Evolutionary conservation across 495 filamentous ascomycete species (phyloP).

Genomic region (Penicillium daleae): DNA sequence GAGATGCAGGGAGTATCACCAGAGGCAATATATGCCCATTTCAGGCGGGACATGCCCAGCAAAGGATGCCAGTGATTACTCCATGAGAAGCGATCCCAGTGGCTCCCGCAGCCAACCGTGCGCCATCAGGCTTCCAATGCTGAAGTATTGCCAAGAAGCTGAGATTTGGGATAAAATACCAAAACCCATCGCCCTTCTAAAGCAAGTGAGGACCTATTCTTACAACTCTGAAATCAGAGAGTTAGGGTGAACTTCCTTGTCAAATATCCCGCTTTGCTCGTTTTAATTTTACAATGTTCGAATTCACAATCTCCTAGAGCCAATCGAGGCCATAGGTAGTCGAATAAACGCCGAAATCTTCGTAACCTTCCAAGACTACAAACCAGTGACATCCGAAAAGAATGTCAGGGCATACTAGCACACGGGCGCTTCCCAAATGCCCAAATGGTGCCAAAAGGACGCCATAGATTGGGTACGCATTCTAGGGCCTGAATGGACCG

Average conservation of each 20-base stretch:
- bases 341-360: neutral
- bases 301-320: neutral
- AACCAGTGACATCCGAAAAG: neutral
- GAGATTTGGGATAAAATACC: neutral
- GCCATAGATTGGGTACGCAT: neutral
- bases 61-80: neutral
- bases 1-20: neutral
- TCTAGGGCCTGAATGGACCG: neutral
- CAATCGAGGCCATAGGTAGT: neutral
- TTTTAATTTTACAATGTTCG: neutral
- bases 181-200: neutral
- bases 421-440: neutral
- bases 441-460: neutral
- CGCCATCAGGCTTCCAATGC: neutral
- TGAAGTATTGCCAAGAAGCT: neutral
- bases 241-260: neutral
- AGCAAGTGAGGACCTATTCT: neutral
- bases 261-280: neutral
- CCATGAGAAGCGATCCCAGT: neutral
- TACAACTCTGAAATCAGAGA: neutral
- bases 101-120: neutral
- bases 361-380: neutral
- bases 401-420: neutral
- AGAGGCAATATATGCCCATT: neutral
- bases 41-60: neutral